Evolutionary conservation across 805 yeast species (phyloP), one percentile per base, ranked within the genome.

Genomic region (Teunomyces kruisii): DNA sequence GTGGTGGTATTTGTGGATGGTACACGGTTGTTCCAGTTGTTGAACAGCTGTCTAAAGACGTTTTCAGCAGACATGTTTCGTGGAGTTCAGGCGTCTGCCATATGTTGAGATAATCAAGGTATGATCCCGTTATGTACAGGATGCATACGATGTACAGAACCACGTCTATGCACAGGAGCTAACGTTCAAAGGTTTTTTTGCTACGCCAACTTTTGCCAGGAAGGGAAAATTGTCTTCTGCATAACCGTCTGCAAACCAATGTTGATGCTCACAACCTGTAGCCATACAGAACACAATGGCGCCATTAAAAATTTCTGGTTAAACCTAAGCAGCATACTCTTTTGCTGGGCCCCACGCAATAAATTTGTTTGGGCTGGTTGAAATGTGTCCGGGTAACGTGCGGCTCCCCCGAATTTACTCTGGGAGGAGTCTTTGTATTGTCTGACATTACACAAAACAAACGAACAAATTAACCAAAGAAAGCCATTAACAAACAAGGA

Each of bases 21-120:
- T 4, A 49, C 32, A 19, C 56, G 33, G 26, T 42, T 47, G 44
- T 51, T 62, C 72, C 72, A 68, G 52, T 54, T 64, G 22, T 54
- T 53, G 42, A 67, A 61, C 61, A 59, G 71, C 43, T 59, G 65
- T 46, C 69, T 57, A 42, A 68, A 67, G 24, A 58, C 53, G 49
- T 54, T 64, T 43, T 67, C 73, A 30, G 70, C 53, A 32, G 65
- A 68, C 2, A 65, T 22, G 12, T 31, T 9, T 22, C 12, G 19
- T 19, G 24, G 29, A n/a, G 19, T 32, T 33, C 17, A 12, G 38
- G 16, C 32, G 16, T 30, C 10, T 7, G 9, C 8, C n/a, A 13
- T 2, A 31, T 13, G 13, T n/a, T 31, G 3, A 19, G 22, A 19
- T 19, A n/a, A 19, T 19, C 22, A 19, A 19, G n/a, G 22, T 19